These are phyloP conservation scores for Bonia amplexicaulis DNA, from an alignment of 176 grass and related monocot species.

Conservation along the genomic window DNA sequence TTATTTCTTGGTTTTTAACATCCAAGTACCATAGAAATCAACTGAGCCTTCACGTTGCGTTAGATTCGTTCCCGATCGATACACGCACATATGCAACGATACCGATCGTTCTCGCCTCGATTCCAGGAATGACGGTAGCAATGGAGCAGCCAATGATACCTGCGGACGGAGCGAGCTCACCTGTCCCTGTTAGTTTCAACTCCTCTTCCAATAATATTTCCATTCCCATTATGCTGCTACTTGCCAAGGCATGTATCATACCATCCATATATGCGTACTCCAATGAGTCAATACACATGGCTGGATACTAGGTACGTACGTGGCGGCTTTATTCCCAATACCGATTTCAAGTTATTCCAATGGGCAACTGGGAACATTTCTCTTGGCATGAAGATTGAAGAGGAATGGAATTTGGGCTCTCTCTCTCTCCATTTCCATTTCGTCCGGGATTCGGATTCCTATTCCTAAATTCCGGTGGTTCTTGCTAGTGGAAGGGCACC, in stretches of 20 bases:
- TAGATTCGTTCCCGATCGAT: background rate
- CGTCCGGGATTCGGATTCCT: constrained; percentile 8
- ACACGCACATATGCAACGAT: background rate
- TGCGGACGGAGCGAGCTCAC: background rate
- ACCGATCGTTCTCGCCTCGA: background rate
- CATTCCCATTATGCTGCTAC: background rate
- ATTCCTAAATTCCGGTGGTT: background rate
- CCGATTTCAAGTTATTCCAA: constrained; percentile 1
- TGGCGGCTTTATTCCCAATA: background rate
- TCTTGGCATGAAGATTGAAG: background rate
- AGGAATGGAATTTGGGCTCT: background rate
- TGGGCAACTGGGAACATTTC: background rate
- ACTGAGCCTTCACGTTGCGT: background rate
- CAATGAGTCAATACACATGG: background rate
- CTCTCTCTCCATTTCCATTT: background rate
- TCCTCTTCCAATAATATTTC: background rate
- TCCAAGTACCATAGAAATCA: background rate
- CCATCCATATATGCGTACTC: background rate
- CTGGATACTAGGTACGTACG: constrained; percentile 1
- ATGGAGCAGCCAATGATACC: background rate
- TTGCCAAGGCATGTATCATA: background rate
- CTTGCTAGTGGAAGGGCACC: constrained; percentile 34
- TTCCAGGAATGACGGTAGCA: background rate
- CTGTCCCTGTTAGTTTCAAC: background rate
- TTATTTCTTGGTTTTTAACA: background rate